Conservation (phyloP, 805 yeast genomes). For the Starmerella apis region DNA sequence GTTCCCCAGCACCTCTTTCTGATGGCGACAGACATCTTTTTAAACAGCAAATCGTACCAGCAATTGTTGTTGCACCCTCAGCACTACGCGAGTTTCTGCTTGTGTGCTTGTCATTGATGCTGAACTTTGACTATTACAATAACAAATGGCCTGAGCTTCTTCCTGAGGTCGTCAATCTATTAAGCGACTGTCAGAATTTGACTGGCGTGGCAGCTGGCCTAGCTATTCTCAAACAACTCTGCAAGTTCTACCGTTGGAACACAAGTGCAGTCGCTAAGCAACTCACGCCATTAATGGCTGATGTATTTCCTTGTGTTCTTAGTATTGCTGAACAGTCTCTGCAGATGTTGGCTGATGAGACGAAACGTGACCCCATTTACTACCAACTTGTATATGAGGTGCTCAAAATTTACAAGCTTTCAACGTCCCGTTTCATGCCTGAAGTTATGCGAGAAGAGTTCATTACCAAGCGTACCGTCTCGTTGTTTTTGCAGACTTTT, state of each 20-base stretch:
- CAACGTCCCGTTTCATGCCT: constrained; percentile 48
- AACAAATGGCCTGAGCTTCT: constrained; percentile 46
- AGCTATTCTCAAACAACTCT: constrained; percentile 56
- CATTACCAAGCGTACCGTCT: constrained; percentile 55
- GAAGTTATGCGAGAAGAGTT: constrained; percentile 47
- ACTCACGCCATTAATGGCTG: constrained; percentile 44
- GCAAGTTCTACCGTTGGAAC: constrained; percentile 62
- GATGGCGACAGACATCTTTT: constrained; percentile 63
- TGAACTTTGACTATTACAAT: constrained; percentile 39
- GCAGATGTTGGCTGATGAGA: constrained; percentile 28
- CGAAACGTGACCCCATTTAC: constrained; percentile 35
- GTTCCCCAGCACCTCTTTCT: constrained; percentile 10
- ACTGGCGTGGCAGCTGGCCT: constrained; percentile 55
- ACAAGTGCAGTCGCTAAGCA: constrained; percentile 44
- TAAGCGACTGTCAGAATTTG: constrained; percentile 37
- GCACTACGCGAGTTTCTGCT: constrained; percentile 37
- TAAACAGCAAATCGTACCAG: constrained; percentile 55
- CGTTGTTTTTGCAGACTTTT: constrained; percentile 60
- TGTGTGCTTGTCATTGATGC: constrained; percentile 35
- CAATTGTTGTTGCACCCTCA: constrained; percentile 43
- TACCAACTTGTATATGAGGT: constrained; percentile 60
- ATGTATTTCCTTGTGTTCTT: constrained; percentile 54
- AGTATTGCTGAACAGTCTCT: constrained; percentile 51
- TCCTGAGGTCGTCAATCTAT: constrained; percentile 38
- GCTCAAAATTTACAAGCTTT: constrained; percentile 67